Evolutionary conservation across 441 rosid species (phyloP), one percentile per base, ranked within the genome.

Genomic region (Eutrema salsugineum): DNA sequence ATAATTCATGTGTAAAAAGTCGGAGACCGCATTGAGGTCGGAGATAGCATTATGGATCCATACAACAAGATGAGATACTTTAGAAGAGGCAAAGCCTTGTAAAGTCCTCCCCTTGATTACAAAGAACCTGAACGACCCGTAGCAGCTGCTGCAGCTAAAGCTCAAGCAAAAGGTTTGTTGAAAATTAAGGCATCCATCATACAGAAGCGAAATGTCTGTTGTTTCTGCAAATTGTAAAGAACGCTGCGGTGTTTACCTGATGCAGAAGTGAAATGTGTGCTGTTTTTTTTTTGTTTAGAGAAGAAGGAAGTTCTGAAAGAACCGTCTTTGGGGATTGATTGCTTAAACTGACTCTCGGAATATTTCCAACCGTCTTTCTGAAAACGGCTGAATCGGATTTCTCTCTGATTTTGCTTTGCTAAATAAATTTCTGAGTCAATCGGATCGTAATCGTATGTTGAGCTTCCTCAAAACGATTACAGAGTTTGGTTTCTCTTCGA

Each of bases 11-110:
- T n/a, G n/a, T n/a, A n/a, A n/a, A n/a, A n/a, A n/a, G n/a, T n/a
- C n/a, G n/a, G 97, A 90, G 84, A 88, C 94, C 11, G 84, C 94
- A 3, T 78, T 90, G 36, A 86, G 97, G 78, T 89, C 47, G 97
- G 94, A 60, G 97, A 91, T 71, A 87, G 91, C 72, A 88, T 91
- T 47, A 91, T 91, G 97, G 91, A 87, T 65, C 89, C 96, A n/a
- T 90, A 90, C 69, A 90, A 90, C 82, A 87, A 87, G 78, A 90
- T 85, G 82, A 87, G 87, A 50, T 90, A 90, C 75, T 90, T 86
- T 91, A 40, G 30, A 87, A 55, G 94, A 91, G 75, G 80, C 92
- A 39, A 88, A 83, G 70, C 97, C 97, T 74, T 80, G 92, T 9
- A 66, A 82, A 80, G 94, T n/a, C n/a, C n/a, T n/a, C n/a, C n/a